These are phyloP conservation scores for Carex cristatella DNA, from an alignment of 176 grass and related monocot species.

Conservation along the genomic window DNA sequence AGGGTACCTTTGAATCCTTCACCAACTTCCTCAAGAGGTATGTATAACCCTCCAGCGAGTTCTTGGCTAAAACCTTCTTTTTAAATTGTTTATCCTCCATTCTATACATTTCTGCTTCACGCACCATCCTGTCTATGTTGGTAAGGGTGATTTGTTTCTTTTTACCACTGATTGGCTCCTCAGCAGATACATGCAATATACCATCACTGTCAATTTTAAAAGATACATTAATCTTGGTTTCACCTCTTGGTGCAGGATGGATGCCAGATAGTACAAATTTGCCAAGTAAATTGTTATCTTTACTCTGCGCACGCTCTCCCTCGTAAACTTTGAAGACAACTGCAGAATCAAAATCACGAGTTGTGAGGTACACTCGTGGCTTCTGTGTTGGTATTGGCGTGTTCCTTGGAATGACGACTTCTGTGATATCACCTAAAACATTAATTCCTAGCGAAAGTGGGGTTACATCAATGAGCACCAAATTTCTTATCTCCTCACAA, in stretches of 20 bases:
- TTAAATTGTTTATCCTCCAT: conserved; percentile 70
- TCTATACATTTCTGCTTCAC: conserved; percentile 69
- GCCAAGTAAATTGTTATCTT: conserved; percentile 28
- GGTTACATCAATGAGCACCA: conserved; percentile 19
- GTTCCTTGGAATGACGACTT: conserved; percentile 24
- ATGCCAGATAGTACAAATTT: not conserved
- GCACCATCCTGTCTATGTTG: conserved; percentile 79
- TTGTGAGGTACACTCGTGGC: not conserved
- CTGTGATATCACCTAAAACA: conserved; percentile 1
- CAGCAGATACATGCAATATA: conserved; percentile 27
- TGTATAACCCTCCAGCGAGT: conserved; percentile 61
- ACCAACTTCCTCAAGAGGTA: conserved; percentile 84
- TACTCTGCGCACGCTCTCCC: conserved; percentile 16
- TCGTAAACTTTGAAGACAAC: conserved; percentile 21
- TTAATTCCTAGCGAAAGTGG: not conserved
- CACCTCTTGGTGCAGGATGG: not conserved
- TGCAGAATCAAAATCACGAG: not conserved
- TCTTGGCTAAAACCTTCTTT: conserved; percentile 80
- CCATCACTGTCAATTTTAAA: conserved; percentile 25
- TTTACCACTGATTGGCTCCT: conserved; percentile 20
- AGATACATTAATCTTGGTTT: not conserved
- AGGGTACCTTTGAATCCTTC: conserved; percentile 49
- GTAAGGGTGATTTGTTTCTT: conserved; percentile 63
- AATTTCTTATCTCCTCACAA: conserved; percentile 14
- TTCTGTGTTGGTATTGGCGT: conserved; percentile 25